These are phyloP conservation scores for Filobasidium floriforme DNA, from an alignment of 768 basidiomycete genomes.

Conservation along the genomic window DNA sequence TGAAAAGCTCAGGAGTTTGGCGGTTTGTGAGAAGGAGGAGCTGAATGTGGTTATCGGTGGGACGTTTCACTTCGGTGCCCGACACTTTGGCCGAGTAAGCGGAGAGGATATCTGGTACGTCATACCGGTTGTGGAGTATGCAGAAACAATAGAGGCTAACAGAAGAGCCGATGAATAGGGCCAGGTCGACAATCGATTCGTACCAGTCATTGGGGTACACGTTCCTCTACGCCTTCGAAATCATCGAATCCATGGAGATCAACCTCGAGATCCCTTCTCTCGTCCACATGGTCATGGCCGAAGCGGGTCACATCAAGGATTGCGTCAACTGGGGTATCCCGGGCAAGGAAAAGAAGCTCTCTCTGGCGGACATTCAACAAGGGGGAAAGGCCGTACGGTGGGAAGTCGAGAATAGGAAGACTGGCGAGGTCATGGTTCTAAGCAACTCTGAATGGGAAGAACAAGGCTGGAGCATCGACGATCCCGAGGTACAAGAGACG, in stretches of 20 bases:
- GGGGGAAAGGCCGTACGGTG: not conserved
- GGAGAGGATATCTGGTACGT: slow-evolving; percentile 19
- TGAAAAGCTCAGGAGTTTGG: not conserved
- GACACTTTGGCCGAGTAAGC: slow-evolving; percentile 4
- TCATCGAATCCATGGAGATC: slow-evolving; percentile 28
- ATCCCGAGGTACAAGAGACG: not conserved
- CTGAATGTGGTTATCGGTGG: slow-evolving; percentile 13
- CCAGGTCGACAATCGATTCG: slow-evolving; percentile 25
- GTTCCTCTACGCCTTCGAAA: slow-evolving; percentile 25
- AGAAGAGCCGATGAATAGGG: slow-evolving; percentile 12
- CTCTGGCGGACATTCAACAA: not conserved
- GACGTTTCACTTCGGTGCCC: slow-evolving; percentile 11
- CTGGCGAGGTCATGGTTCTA: not conserved
- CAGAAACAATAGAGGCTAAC: not conserved
- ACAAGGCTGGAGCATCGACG: not conserved
- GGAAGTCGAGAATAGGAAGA: not conserved
- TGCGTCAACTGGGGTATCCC: slow-evolving; percentile 18
- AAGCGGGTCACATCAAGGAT: slow-evolving; percentile 15
- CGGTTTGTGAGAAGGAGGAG: slow-evolving; percentile 1
- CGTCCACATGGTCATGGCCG: slow-evolving; percentile 26
- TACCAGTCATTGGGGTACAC: slow-evolving; percentile 29
- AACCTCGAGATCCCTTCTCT: slow-evolving; percentile 27
- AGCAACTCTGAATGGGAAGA: not conserved
- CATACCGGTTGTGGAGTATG: not conserved
- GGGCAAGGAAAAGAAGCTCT: not conserved